phyloP scores from a whole-genome alignment of 1,284 basidiomycete genomes.

The Ceratobasidium sp. region DNA sequence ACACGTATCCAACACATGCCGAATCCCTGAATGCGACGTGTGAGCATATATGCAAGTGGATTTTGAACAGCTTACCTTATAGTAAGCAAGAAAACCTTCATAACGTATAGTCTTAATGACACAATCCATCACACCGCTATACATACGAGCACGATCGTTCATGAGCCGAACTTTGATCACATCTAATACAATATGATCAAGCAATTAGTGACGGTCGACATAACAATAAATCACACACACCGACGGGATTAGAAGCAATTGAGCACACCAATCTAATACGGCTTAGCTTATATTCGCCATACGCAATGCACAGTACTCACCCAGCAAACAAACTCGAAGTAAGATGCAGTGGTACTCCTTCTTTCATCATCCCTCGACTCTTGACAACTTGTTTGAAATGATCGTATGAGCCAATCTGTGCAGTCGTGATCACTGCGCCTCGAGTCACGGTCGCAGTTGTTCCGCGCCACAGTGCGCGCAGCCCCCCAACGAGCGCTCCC shows the following conservation, averaged over 20 bases:
- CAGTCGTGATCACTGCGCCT: conserved; percentile 51
- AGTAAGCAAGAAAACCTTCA: conserved; percentile 18
- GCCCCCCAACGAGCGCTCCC: conserved; percentile 46
- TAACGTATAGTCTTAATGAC: conserved; percentile 17
- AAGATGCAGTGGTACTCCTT: conserved; percentile 52
- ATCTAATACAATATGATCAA: conserved; percentile 45
- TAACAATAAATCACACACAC: conserved; percentile 44
- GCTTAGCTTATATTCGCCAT: not conserved
- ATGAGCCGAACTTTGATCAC: conserved; percentile 55
- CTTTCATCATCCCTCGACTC: conserved; percentile 49
- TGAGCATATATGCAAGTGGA: too few species aligned
- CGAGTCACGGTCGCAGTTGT: conserved; percentile 52
- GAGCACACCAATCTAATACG: conserved; percentile 51
- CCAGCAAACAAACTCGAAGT: conserved; percentile 53
- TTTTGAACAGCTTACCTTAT: conserved; percentile 18
- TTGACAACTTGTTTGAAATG: conserved; percentile 54
- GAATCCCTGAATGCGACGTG: conserved; percentile 9
- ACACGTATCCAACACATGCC: conserved; percentile 38
- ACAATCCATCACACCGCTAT: conserved; percentile 23
- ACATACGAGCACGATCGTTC: conserved; percentile 52
- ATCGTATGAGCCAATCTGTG: conserved; percentile 55
- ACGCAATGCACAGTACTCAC: conserved; percentile 42
- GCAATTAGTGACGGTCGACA: not conserved
- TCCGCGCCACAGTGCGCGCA: conserved; percentile 52
- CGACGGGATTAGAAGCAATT: conserved; percentile 54